Base-by-base conservation (phyloP, 345 rosid species). In the Bruguiera sexangula region DNA sequence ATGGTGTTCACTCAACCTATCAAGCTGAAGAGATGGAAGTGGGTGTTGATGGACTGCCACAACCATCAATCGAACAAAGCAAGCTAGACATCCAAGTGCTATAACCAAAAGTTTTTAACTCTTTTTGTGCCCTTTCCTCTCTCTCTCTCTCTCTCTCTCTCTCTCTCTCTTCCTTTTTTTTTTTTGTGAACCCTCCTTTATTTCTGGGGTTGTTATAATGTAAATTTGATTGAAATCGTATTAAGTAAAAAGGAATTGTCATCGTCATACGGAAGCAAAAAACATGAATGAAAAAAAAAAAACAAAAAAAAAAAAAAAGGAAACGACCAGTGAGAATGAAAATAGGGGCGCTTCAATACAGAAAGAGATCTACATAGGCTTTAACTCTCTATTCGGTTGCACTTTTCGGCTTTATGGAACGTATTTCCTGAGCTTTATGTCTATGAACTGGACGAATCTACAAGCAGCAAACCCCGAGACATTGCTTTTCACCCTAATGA, bases 1-100 rank as follows among this genome's bases (percentile, higher is more conserved):
- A 93, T 74, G 96, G 98, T 51, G 98, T 93, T 30, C 98, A 93
- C 73, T 85, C 89, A 37, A 89, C 94, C 61, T 90, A 89, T 58
- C 79, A 88, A 73, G 96, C 91, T 1, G 97, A 93, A 76, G 96
- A 89, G 72, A 72, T 82, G 73, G 87, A 74, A 70, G 71, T 65
- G 77, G 72, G 50, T 39, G 78, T 54, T 2, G 77, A 57, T n/a
- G 77, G 74, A 16, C 48, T 73, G 29, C 68, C 77, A 64, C 82
- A 73, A 63, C 74, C 83, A 68, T 76, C 81, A 48, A 37, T 65
- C 63, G 84, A 72, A 46, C 87, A 56, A 46, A 79, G 67, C 34
- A 85, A 80, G 78, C 66, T 79, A 66, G 88, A 80, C 11, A 83
- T 84, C 72, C 83, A 82, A 68, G 76, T 72, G 61, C 71, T 78